A percentile compares a stretch with the other conserved stretches of the same genome.
These are phyloP conservation scores for Yarrowia sp. DNA, from an alignment of 805 yeast genomes.

Conservation along the genomic window DNA sequence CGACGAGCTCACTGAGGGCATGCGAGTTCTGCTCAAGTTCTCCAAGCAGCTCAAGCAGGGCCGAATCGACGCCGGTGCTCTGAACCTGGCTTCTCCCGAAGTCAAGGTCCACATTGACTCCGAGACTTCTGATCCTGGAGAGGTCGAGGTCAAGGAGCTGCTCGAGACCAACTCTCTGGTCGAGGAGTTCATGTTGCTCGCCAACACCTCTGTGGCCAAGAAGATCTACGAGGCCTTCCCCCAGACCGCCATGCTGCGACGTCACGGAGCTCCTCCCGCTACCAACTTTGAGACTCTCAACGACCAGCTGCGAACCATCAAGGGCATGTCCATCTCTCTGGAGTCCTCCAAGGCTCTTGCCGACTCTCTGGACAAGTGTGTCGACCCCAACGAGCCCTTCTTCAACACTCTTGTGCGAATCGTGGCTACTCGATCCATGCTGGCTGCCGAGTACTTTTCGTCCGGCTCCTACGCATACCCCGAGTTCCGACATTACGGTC, in stretches of 20 bases:
- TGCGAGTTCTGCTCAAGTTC: slow-evolving; percentile 79
- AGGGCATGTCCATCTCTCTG: slow-evolving; percentile 73
- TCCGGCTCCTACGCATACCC: slow-evolving; percentile 88
- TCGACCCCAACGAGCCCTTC: slow-evolving; percentile 81
- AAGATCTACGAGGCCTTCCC: slow-evolving; percentile 93
- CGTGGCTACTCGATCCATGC: slow-evolving; percentile 98
- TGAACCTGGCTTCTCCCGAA: slow-evolving; percentile 96
- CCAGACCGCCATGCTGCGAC: slow-evolving; percentile 97
- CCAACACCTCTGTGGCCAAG: slow-evolving; percentile 93
- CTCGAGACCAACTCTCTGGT: slow-evolving; percentile 94
- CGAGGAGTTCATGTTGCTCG: slow-evolving; percentile 97
- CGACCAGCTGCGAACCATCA: slow-evolving; percentile 84
- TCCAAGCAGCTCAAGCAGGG: slow-evolving; percentile 85
- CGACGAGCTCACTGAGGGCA: slow-evolving; percentile 87
- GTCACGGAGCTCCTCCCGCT: slow-evolving; percentile 97
- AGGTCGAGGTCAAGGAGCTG: slow-evolving; percentile 87
- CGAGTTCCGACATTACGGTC: slow-evolving; percentile 94
- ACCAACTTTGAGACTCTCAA: slow-evolving; percentile 88
- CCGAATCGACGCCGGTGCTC: slow-evolving; percentile 93
- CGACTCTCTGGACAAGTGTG: slow-evolving; percentile 88
- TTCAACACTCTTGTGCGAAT: slow-evolving; percentile 93
- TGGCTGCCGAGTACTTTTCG: slow-evolving; percentile 97
- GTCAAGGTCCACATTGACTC: slow-evolving; percentile 97
- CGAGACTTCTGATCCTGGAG: slow-evolving; percentile 96
- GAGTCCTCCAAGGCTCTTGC: slow-evolving; percentile 92